Conservation (phyloP, 352 stramenopile genomes). For the Phytophthora pluvialis region DNA sequence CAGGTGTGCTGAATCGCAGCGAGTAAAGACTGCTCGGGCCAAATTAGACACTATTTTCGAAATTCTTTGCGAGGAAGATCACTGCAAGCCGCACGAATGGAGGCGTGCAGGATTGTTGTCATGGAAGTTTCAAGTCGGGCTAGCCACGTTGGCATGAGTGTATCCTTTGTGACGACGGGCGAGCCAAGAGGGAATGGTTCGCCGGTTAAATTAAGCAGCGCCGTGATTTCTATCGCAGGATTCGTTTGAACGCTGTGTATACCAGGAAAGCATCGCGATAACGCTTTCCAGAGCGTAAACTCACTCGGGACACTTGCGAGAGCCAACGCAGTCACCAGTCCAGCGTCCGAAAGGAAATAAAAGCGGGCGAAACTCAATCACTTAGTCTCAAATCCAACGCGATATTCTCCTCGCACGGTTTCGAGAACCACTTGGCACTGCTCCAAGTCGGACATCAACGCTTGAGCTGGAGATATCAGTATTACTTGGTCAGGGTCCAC, state of each 20-base stretch:
- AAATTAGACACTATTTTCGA: conserved; percentile 81
- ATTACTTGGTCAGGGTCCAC: background rate
- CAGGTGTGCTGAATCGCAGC: conserved; percentile 59
- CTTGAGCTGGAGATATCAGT: background rate
- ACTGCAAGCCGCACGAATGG: conserved; percentile 59
- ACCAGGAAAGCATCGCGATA: conserved; percentile 69
- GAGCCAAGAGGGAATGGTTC: conserved; percentile 67
- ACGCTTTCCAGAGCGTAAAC: conserved; percentile 44
- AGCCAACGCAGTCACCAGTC: conserved; percentile 57
- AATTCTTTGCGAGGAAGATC: conserved; percentile 80
- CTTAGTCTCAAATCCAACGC: conserved; percentile 55
- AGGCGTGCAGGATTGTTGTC: conserved; percentile 73
- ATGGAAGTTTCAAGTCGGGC: conserved; percentile 67
- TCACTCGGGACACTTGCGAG: conserved; percentile 23
- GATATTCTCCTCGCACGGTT: conserved; percentile 45
- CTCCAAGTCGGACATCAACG: conserved; percentile 44
- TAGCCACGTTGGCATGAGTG: conserved; percentile 55
- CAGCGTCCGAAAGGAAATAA: conserved; percentile 70
- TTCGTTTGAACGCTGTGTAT: conserved; percentile 58
- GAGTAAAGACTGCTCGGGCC: conserved; percentile 78
- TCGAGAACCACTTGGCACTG: conserved; percentile 56
- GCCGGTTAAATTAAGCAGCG: conserved; percentile 52
- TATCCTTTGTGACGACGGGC: conserved; percentile 51
- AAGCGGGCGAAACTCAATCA: conserved; percentile 67
- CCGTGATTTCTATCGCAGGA: conserved; percentile 53